A percentile compares a stretch with the other conserved stretches of the same genome.
phyloP scores from a whole-genome alignment of 176 grass and related monocot genomes.

The Tillandsia leiboldiana region DNA sequence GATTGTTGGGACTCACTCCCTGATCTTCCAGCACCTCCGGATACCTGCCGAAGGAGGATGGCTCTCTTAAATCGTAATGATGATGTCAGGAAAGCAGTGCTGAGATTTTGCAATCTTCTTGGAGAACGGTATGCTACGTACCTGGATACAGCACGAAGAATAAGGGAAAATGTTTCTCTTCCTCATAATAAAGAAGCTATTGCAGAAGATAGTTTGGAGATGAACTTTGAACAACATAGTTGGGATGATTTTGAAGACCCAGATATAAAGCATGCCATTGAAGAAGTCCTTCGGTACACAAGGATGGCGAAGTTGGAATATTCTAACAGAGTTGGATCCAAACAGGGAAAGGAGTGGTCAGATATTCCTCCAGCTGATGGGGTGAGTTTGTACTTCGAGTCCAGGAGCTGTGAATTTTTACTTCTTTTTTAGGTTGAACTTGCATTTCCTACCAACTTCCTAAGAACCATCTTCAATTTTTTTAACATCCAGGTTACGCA shows the following conservation, averaged over 20 bases:
- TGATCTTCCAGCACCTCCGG: conserved; percentile 70
- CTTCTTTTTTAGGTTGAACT: not conserved
- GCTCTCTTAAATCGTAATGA: conserved; percentile 47
- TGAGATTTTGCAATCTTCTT: conserved; percentile 66
- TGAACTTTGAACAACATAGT: conserved; percentile 29
- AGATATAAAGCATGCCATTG: conserved; percentile 69
- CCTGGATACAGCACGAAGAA: conserved; percentile 39
- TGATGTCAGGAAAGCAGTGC: conserved; percentile 55
- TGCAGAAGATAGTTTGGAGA: conserved; percentile 23
- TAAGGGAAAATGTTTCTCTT: conserved; percentile 27
- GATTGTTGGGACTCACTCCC: conserved; percentile 57
- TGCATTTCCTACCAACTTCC: not conserved
- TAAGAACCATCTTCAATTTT: conserved; percentile 1
- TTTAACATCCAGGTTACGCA: conserved; percentile 27
- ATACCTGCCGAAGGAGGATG: conserved; percentile 74
- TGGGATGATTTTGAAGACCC: conserved; percentile 83
- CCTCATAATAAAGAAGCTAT: conserved; percentile 23
- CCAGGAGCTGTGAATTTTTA: conserved; percentile 32
- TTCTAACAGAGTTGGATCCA: conserved; percentile 30
- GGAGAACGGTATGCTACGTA: conserved; percentile 44
- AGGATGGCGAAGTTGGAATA: conserved; percentile 55
- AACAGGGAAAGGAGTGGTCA: conserved; percentile 16
- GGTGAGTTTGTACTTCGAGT: conserved; percentile 18
- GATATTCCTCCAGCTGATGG: conserved; percentile 18
- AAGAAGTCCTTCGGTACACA: conserved; percentile 76